These are phyloP conservation scores for Kodamaea suecica DNA, from an alignment of 1,139 yeast species.

Conservation along the genomic window DNA sequence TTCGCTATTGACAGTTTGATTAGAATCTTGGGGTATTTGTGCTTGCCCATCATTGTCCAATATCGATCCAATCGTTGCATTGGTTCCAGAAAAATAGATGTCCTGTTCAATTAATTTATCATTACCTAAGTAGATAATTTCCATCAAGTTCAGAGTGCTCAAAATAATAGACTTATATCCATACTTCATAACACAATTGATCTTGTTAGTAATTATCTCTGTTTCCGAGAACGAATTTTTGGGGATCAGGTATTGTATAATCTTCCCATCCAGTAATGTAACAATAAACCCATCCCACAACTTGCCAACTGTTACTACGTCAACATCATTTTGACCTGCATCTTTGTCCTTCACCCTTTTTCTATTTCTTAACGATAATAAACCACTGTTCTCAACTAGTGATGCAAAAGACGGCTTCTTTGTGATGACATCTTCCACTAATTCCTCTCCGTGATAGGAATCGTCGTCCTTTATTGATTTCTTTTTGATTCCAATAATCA, in stretches of 20 bases:
- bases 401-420: conserved; percentile 12
- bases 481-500: conserved; percentile 67
- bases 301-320: conserved; percentile 20
- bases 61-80: conserved; percentile 25
- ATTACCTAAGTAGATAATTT: conserved; percentile 70
- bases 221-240: conserved; percentile 26
- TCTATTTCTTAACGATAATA: conserved; percentile 21
- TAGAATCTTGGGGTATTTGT: conserved; percentile 12
- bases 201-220: conserved; percentile 36
- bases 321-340: conserved; percentile 1
- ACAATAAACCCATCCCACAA: conserved; percentile 83
- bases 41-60: conserved; percentile 37
- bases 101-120: conserved; percentile 44
- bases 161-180: conserved; percentile 78
- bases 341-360: conserved; percentile 2
- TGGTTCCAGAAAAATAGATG: conserved; percentile 35
- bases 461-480: conserved; percentile 27
- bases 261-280: conserved; percentile 56
- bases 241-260: conserved; percentile 61
- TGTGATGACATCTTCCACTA: conserved; percentile 8
- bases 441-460: conserved; percentile 10
- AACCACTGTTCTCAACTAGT: conserved; percentile 21
- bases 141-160: conserved; percentile 68
- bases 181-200: conserved; percentile 51
- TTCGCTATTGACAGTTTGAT: conserved; percentile 29